A percentile compares a stretch with the other conserved stretches of the same genome.
Conservation (phyloP, 768 basidiomycete species). For the Suillus luteus region DNA sequence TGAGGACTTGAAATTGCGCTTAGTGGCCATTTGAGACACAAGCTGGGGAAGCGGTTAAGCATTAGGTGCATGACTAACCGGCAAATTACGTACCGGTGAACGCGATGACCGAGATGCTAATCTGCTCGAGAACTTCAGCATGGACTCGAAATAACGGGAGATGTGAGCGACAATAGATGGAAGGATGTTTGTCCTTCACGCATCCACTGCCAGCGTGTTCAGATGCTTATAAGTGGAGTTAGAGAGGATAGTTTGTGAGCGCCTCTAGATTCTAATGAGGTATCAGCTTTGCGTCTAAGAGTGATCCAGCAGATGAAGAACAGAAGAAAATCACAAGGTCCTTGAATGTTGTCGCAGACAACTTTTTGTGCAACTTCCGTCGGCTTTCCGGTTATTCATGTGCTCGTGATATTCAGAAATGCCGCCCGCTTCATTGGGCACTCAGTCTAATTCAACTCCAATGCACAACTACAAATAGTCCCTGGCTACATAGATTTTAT, state of each 20-base stretch:
- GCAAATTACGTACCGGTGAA: constrained; percentile 17
- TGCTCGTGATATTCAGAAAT: constrained; percentile 9
- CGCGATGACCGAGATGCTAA: constrained; percentile 20
- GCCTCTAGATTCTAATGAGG: constrained; percentile 4
- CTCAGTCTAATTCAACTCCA: background rate
- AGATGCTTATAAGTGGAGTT: constrained; percentile 17
- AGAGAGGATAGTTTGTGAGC: constrained; percentile 15
- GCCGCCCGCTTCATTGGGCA: background rate
- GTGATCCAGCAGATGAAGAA: constrained; percentile 3
- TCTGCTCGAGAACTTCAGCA: constrained; percentile 24
- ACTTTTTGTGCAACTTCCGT: constrained; percentile 7
- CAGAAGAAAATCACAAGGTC: background rate
- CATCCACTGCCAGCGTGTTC: constrained; percentile 10
- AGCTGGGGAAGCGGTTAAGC: constrained; percentile 9
- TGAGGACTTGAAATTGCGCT: constrained; percentile 35
- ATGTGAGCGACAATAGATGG: constrained; percentile 9
- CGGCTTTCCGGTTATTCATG: constrained; percentile 15
- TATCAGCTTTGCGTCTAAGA: constrained; percentile 9
- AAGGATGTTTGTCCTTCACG: constrained; percentile 13
- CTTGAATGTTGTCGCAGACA: background rate
- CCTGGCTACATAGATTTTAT: background rate
- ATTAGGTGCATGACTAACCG: background rate
- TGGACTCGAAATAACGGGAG: constrained; percentile 10
- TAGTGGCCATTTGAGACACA: constrained; percentile 28
- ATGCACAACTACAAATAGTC: background rate